Percentiles rank a stretch among this genome's conserved stretches.
These are phyloP conservation scores for Fusarium goolgardi DNA, from an alignment of 2,329 filamentous ascomycete genomes.

Conservation along the genomic window DNA sequence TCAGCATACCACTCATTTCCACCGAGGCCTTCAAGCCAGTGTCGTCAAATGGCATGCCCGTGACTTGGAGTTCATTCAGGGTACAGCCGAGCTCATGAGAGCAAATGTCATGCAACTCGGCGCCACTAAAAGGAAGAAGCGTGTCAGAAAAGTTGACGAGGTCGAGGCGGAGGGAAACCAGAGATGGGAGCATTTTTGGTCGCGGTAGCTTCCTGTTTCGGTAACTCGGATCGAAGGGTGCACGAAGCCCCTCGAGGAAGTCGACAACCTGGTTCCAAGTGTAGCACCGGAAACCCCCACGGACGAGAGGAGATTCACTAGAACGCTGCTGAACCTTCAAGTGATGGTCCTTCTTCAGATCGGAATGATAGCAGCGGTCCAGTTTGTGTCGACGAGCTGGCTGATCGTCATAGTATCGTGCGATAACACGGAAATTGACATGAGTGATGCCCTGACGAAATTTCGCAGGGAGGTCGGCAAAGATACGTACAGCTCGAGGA, in stretches of 20 bases:
- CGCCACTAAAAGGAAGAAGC: constrained; percentile 58
- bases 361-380: constrained; percentile 57
- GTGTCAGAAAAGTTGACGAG: constrained; percentile 65
- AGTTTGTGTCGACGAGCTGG: constrained; percentile 55
- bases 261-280: constrained; percentile 66
- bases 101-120: constrained; percentile 63
- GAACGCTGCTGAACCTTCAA: constrained; percentile 58
- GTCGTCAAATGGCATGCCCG: constrained; percentile 63
- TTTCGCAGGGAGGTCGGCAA: constrained; percentile 58
- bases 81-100: constrained; percentile 65
- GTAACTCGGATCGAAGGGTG: constrained; percentile 60
- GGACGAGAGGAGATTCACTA: constrained; percentile 59
- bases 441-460: constrained; percentile 59
- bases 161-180: constrained; percentile 63
- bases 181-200: constrained; percentile 60
- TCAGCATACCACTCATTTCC: constrained; percentile 64
- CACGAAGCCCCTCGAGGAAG: constrained; percentile 63
- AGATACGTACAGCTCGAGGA: constrained; percentile 61
- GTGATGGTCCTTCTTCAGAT: constrained; percentile 55
- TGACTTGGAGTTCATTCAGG: constrained; percentile 64
- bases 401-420: constrained; percentile 66
- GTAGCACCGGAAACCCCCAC: constrained; percentile 66
- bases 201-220: constrained; percentile 51
- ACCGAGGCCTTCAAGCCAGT: constrained; percentile 59
- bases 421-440: constrained; percentile 65